Evolutionary conservation across 2,329 filamentous ascomycete species (phyloP), one percentile per base, ranked within the genome.

Genomic region (Fusarium sp.): DNA sequence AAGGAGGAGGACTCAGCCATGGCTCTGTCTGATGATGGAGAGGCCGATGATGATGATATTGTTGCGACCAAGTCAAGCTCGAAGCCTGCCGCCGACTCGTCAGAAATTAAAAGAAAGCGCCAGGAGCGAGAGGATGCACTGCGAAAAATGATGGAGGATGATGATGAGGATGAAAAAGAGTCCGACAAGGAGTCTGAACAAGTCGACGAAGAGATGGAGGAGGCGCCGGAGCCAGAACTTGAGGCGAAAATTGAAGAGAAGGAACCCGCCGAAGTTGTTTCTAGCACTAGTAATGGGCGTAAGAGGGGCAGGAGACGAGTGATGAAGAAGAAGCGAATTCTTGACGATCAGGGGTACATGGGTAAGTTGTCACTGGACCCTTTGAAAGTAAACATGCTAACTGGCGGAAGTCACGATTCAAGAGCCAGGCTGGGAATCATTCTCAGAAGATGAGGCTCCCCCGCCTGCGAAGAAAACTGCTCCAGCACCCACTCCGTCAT

Each of bases 261-360:
- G 53, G 83, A 87, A 57, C 79, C 82, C 3, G 78, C 84, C 29
- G 85, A 87, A 63, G 81, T 87, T 8, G 81, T 91, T 9, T 86
- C 85, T 3, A 88, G 86, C 60, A 79, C 77, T 7, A 76, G 76
- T n/a, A 76, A 83, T 61, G 92, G 92, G 1, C 87, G 94, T 41
- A 86, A 92, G 63, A 88, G 94, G 69, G 94, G 93, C 32, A 91
- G 88, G 77, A 87, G 94, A 72, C 89, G 91, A 74, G 88, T 98
- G 10, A 93, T 92, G 88, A 94, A 93, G 81, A 97, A 97, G 85
- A 92, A 91, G 83, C 94, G 91, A 46, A 87, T 92, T 58, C 91
- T 94, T 78, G 94, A 98, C 71, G 93, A 94, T 52, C 91, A 97
- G 70, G 94, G 94, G 8, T 98, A 97, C 79, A 86, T 98, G 65